Percentiles rank a stretch among this genome's conserved stretches.
These are phyloP conservation scores for Fistulinella staudtii DNA, from an alignment of 1,284 basidiomycete species.

Conservation along the genomic window DNA sequence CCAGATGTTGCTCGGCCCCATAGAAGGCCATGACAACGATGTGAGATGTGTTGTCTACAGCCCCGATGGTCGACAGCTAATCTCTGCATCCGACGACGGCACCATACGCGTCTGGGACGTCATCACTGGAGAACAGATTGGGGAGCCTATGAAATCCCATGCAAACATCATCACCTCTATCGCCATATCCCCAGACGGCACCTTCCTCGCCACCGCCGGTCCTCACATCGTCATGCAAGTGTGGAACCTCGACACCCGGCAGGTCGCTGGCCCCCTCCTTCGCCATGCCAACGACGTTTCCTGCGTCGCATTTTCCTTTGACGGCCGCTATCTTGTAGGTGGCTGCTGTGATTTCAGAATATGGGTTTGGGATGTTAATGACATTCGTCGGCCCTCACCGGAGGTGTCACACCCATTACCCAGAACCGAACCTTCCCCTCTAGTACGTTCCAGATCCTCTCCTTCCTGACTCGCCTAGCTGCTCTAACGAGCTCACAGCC, in stretches of 20 bases:
- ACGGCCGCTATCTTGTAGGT: constrained; percentile 28
- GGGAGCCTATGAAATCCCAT: constrained; percentile 32
- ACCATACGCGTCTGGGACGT: constrained; percentile 32
- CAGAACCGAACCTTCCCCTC: constrained; percentile 6
- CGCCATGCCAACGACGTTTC: constrained; percentile 30
- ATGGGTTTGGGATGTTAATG: constrained; percentile 30
- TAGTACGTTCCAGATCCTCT: constrained; percentile 13
- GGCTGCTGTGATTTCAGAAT: constrained; percentile 31
- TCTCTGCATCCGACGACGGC: constrained; percentile 28
- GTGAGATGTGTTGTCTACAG: constrained; percentile 30
- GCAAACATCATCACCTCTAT: constrained; percentile 29
- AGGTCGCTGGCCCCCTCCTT: constrained; percentile 19
- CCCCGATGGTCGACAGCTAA: constrained; percentile 25
- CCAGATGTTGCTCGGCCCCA: constrained; percentile 24
- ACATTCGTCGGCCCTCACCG: constrained; percentile 17
- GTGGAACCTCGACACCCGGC: constrained; percentile 26
- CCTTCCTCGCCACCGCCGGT: constrained; percentile 29
- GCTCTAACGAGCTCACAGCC: constrained; percentile 12
- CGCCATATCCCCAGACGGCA: constrained; percentile 30
- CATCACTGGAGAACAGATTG: constrained; percentile 26
- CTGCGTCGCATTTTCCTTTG: constrained; percentile 29
- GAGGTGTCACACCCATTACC: constrained; percentile 4
- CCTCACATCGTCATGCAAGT: constrained; percentile 28
- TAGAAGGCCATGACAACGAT: constrained; percentile 30
- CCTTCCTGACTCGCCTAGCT: background rate